Evolutionary conservation across 805 yeast species (phyloP).

Genomic region (Wickerhamomyces silvicola): DNA sequence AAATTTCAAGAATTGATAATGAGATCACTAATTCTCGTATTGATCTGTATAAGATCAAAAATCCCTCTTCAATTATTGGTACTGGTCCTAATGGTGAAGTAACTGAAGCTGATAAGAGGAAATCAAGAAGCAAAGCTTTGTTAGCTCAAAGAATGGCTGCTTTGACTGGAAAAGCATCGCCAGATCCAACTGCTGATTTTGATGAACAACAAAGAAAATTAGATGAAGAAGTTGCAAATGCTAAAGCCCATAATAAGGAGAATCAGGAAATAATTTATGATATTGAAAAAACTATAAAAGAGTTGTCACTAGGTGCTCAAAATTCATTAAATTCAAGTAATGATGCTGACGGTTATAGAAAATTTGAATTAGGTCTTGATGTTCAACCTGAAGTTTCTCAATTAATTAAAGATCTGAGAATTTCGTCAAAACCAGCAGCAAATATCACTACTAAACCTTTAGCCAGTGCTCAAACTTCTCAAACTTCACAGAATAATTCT

Average conservation of each 20-base stretch:
- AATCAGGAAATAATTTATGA: slow-evolving; percentile 62
- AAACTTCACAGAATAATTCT: slow-evolving; percentile 14
- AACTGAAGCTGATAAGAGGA: slow-evolving; percentile 74
- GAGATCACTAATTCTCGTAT: slow-evolving; percentile 62
- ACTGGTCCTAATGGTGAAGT: slow-evolving; percentile 83
- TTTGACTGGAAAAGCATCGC: slow-evolving; percentile 67
- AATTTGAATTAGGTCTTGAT: slow-evolving; percentile 81
- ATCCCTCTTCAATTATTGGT: slow-evolving; percentile 69
- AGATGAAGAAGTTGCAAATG: slow-evolving; percentile 42
- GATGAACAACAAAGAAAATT: slow-evolving; percentile 33
- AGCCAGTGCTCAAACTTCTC: slow-evolving; percentile 11
- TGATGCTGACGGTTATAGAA: slow-evolving; percentile 47
- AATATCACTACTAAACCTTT: slow-evolving; percentile 6
- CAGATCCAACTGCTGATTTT: slow-evolving; percentile 32
- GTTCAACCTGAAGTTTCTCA: slow-evolving; percentile 59
- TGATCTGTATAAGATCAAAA: slow-evolving; percentile 53
- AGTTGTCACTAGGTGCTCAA: slow-evolving; percentile 40
- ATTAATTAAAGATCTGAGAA: slow-evolving; percentile 52
- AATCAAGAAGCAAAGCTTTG: slow-evolving; percentile 70
- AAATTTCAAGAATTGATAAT: slow-evolving; percentile 55
- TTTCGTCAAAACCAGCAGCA: slow-evolving; percentile 7
- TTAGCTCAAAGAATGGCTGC: slow-evolving; percentile 87
- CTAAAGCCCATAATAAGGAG: slow-evolving; percentile 46
- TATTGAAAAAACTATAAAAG: slow-evolving; percentile 63
- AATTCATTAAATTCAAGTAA: slow-evolving; percentile 22